These are phyloP conservation scores for Zygosaccharomyces siamensis DNA, from an alignment of 805 yeast genomes.

Conservation along the genomic window DNA sequence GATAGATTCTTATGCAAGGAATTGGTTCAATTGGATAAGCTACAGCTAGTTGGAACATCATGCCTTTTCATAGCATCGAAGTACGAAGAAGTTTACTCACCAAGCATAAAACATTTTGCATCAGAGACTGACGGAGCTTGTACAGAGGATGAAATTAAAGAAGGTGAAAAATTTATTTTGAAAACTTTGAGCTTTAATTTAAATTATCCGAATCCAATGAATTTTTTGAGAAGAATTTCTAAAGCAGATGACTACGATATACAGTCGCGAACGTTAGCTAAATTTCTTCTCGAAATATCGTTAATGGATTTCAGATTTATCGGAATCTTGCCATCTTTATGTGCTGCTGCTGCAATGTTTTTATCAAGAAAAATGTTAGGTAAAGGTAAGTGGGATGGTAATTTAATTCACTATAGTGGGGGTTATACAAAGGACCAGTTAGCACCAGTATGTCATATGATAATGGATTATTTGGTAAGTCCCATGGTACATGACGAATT, in stretches of 20 bases:
- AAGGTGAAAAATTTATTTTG: constrained; percentile 77
- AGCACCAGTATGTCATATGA: constrained; percentile 64
- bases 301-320: constrained; percentile 74
- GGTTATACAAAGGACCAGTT: constrained; percentile 75
- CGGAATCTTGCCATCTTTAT: constrained; percentile 71
- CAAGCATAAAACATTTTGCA: constrained; percentile 80
- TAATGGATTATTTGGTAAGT: constrained; percentile 68
- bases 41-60: constrained; percentile 84
- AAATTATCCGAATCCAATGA: constrained; percentile 89
- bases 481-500: constrained; percentile 90
- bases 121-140: constrained; percentile 82
- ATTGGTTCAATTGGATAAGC: constrained; percentile 69
- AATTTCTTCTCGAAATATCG: constrained; percentile 76
- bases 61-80: constrained; percentile 85
- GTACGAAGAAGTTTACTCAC: constrained; percentile 89
- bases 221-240: constrained; percentile 82
- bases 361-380: constrained; percentile 73
- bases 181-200: constrained; percentile 71
- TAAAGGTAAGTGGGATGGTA: constrained; percentile 73
- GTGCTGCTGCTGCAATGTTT: constrained; percentile 89
- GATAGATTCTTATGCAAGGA: constrained; percentile 80
- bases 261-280: constrained; percentile 84
- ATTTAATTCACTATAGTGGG: constrained; percentile 85
- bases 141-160: constrained; percentile 75
- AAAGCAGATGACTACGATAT: constrained; percentile 93